Conservation (phyloP, 371 early-diverging fungal species). For the Mucor circinelloides region DNA sequence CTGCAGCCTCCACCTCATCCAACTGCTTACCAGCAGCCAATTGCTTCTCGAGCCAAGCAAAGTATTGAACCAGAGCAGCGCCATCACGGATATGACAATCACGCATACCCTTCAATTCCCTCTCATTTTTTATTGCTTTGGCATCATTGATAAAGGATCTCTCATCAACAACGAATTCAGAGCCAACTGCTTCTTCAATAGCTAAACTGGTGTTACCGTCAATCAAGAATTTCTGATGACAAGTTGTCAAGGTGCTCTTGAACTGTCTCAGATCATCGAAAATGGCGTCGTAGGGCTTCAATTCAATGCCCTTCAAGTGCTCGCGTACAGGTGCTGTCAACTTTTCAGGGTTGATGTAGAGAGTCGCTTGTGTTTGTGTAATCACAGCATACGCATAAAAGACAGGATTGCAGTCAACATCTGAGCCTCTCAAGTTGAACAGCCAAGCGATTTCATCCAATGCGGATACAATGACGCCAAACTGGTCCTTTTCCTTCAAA, state of each 20-base stretch:
- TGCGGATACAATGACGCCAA: conserved; percentile 81
- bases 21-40: conserved; percentile 63
- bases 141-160: conserved; percentile 77
- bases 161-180: conserved; percentile 49
- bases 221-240: conserved; percentile 51
- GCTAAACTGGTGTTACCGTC: conserved; percentile 73
- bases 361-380: conserved; percentile 62
- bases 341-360: conserved; percentile 85
- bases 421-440: conserved; percentile 97
- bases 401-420: conserved; percentile 97
- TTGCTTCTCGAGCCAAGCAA: conserved; percentile 95
- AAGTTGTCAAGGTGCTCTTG: conserved; percentile 12
- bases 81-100: conserved; percentile 95
- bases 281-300: conserved; percentile 79
- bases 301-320: conserved; percentile 67
- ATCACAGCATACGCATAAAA: conserved; percentile 94
- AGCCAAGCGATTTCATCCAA: conserved; percentile 97
- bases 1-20: conserved; percentile 80
- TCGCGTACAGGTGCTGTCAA: conserved; percentile 61
- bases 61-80: conserved; percentile 89
- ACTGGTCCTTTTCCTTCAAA: conserved; percentile 58
- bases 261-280: conserved; percentile 68
- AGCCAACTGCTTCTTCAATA: conserved; percentile 62
- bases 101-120: conserved; percentile 93
- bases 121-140: conserved; percentile 94